Percentiles rank a stretch among this genome's conserved stretches.
Evolutionary conservation across 768 basidiomycete species (phyloP).

Genomic region (Trametes cubensis): DNA sequence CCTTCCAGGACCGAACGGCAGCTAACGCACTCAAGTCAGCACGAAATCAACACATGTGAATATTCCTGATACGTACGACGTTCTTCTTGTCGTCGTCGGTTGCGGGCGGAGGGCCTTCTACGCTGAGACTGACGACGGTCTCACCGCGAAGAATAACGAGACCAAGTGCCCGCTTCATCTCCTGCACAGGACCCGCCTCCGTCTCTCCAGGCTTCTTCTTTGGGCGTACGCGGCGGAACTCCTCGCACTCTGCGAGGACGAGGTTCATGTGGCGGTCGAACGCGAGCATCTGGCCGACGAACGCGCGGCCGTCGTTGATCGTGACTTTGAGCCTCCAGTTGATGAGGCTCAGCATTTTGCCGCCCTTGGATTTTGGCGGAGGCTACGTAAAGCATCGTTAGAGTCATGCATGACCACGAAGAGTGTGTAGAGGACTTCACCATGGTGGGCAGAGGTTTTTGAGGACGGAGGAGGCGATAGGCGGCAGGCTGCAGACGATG

Average conservation of each 20-base stretch:
- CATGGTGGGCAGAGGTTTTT: slow-evolving; percentile 52
- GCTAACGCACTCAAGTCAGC: slow-evolving; percentile 45
- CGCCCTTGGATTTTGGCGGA: slow-evolving; percentile 96
- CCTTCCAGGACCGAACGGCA: slow-evolving; percentile 87
- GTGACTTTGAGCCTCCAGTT: slow-evolving; percentile 98
- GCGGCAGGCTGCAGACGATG: slow-evolving; percentile 22
- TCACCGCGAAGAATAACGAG: slow-evolving; percentile 96
- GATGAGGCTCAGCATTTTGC: slow-evolving; percentile 96
- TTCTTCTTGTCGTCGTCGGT: slow-evolving; percentile 90
- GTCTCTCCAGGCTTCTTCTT: slow-evolving; percentile 87
- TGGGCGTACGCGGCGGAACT: slow-evolving; percentile 88
- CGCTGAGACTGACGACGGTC: slow-evolving; percentile 91
- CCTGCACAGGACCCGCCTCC: slow-evolving; percentile 78
- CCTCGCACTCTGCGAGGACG: slow-evolving; percentile 97
- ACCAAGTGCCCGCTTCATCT: slow-evolving; percentile 96
- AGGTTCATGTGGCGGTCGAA: slow-evolving; percentile 99
- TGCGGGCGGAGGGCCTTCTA: slow-evolving; percentile 93
- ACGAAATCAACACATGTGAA: slow-evolving; percentile 5
- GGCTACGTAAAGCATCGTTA: slow-evolving; percentile 50
- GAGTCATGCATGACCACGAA: neutral
- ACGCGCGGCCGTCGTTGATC: slow-evolving; percentile 93
- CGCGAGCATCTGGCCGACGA: slow-evolving; percentile 98
- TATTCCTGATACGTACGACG: slow-evolving; percentile 50
- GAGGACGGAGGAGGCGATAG: slow-evolving; percentile 32
- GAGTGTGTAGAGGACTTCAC: slow-evolving; percentile 35